Evolutionary conservation across 1,284 basidiomycete species (phyloP).

Genomic region (Sporisorium reilianum): DNA sequence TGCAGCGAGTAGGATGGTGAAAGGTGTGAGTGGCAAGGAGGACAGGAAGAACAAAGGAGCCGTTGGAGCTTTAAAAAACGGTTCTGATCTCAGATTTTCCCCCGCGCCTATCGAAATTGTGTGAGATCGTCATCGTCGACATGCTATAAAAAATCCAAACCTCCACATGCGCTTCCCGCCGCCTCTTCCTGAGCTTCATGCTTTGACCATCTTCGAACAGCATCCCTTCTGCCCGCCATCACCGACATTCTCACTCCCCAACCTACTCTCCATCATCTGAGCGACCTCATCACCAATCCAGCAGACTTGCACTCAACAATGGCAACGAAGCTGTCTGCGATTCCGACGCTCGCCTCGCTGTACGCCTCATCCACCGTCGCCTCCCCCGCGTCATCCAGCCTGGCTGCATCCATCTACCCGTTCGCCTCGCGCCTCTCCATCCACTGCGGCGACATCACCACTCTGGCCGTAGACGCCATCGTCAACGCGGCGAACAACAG

Average conservation of each 20-base stretch:
- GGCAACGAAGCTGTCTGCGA: conserved; percentile 16
- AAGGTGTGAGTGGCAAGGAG: not conserved
- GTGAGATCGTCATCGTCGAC: not conserved
- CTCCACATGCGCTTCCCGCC: conserved; percentile 12
- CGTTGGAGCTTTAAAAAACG: conserved; percentile 1
- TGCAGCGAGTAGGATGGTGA: not conserved
- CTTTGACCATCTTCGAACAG: not conserved
- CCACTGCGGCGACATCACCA: conserved; percentile 37
- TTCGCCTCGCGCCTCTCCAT: conserved; percentile 25
- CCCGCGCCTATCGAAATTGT: not conserved
- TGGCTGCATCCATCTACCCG: conserved; percentile 25
- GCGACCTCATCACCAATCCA: too few species aligned
- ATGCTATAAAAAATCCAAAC: not conserved
- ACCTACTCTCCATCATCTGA: not conserved
- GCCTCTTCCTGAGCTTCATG: too few species aligned
- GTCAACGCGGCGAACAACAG: conserved; percentile 66
- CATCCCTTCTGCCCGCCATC: not conserved
- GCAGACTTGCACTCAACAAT: conserved; percentile 4
- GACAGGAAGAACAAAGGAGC: not conserved
- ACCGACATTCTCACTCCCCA: not conserved
- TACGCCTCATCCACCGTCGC: conserved; percentile 18
- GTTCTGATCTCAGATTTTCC: conserved; percentile 6
- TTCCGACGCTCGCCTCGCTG: conserved; percentile 33
- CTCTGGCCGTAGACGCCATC: conserved; percentile 56
- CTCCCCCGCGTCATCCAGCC: conserved; percentile 9